Evolutionary conservation across 176 grass and related monocot species (phyloP), one percentile per base, ranked within the genome.

Genomic region (Otatea glauca): DNA sequence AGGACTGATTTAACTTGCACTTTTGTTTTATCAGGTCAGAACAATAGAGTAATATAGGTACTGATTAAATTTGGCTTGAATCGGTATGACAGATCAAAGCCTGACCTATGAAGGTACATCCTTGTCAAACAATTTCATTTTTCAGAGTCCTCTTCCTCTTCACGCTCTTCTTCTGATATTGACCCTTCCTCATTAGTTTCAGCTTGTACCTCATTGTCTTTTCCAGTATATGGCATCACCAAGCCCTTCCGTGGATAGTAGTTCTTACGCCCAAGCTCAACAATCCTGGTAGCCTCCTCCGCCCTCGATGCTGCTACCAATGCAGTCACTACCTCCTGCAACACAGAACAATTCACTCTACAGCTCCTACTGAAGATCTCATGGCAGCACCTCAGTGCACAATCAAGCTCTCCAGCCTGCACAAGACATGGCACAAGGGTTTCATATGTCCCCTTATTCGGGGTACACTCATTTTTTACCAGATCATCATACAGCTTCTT

Each of bases 401-500:
- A 70, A 54, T 94, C 92, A 42, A 97, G 82, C 25, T 94, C 88
- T 13, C 85, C 80, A 63, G 79, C 55, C 29, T 94, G 43, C 20
- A 88, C 17, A 41, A 91, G 39, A 23, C 2, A 29, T 34, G 88
- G 92, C 20, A 97, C 3, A 5, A 97, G 70, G 18, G 78, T 61
- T 11, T 90, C 71, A 81, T 88, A 97, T 54, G 94, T 92, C 24
- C 68, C 79, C 12, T 32, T 75, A 54, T 88, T 94, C 12, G 92
- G 78, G 3, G 23, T 2, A 15, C 66, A 92, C 44, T 55, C 85
- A 29, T 88, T 90, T 80, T 87, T 88, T 15, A 81, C 32, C 70
- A 97, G 74, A 82, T 88, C 61, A 65, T 78, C 44, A 73, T 87
- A 90, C 53, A 97, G 41, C 54, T 66, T 88, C 76, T 89, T 91